Evolutionary conservation across 2,329 filamentous ascomycete genomes (phyloP), one percentile per base, ranked within the genome.

Genomic region (Ophiosphaerella herpotricha): DNA sequence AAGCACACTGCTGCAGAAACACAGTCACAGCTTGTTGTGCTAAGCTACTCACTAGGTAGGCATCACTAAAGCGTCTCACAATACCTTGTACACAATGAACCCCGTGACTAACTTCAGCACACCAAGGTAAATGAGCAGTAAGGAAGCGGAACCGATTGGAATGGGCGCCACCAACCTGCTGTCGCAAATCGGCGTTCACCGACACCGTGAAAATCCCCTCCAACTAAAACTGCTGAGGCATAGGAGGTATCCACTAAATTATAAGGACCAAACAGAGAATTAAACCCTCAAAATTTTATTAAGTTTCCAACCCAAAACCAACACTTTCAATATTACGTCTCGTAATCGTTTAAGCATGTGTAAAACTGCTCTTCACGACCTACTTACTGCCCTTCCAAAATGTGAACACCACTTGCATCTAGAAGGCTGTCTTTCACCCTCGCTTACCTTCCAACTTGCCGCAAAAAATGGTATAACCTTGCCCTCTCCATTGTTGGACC

Each of bases 361-460:
- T 41, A 55, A 62, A 52, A 43, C 54, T 14, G 37, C 47, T 11
- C 44, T 57, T 39, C 64, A 66, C 50, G 35, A 48, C 12, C 63
- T 67, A 39, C 50, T 64, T 14, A 49, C 52, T 3, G 54, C 57
- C 33, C 81, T 92, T 26, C 89, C 89, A 56, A 92, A 92, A 77
- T 89, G 86, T 74, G 89, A 93, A 71, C 89, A 91, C 67, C 89
- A 92, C 74, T 82, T 92, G 46, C 89, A 93, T 68, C 80, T 93
- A 31, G 89, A 92, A 73, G 89, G 89, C 47, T 86, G 87, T 11
- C 80, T 93, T 33, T 85, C 85, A 35, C 87, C 89, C 1, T 75
- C 80, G 47, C 78, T 91, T 34, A 82, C 91, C 54, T 92, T 91
- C 76, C 66, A 77, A 26, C 83, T 93, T 5, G 86, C 89, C 5